Evolutionary conservation across 2,329 filamentous ascomycete species (phyloP).

Genomic region (Myriosclerotinia duriaeana): DNA sequence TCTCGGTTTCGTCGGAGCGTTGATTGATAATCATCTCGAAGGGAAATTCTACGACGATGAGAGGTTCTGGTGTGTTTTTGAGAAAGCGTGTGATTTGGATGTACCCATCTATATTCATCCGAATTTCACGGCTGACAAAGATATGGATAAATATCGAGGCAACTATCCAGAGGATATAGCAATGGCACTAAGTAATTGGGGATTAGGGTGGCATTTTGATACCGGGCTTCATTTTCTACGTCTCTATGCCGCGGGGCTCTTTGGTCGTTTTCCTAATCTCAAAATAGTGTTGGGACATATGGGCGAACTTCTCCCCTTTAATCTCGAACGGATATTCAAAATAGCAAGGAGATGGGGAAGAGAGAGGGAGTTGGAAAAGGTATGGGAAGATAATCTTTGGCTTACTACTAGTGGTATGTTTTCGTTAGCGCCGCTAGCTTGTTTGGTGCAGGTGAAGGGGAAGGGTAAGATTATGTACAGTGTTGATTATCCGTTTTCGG

Average conservation of each 20-base stretch:
- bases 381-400: conserved; percentile 58
- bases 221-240: conserved; percentile 50
- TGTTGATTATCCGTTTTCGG: conserved; percentile 57
- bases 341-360: conserved; percentile 39
- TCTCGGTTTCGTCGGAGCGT: conserved; percentile 49
- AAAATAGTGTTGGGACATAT: conserved; percentile 57
- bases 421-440: conserved; percentile 49
- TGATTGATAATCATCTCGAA: conserved; percentile 47
- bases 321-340: conserved; percentile 49
- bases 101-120: conserved; percentile 49
- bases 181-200: conserved; percentile 44
- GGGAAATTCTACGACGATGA: conserved; percentile 47
- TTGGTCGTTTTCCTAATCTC: conserved; percentile 53
- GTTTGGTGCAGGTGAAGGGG: conserved; percentile 46
- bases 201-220: conserved; percentile 53
- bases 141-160: conserved; percentile 38
- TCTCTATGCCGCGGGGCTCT: conserved; percentile 54
- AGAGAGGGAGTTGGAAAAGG: conserved; percentile 46
- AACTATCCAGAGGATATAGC: conserved; percentile 39
- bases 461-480: conserved; percentile 56
- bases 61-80: conserved; percentile 43
- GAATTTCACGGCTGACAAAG: conserved; percentile 40
- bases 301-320: conserved; percentile 55
- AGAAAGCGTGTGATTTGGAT: conserved; percentile 43
- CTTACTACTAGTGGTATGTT: conserved; percentile 57